Conservation (phyloP, 2,329 filamentous ascomycete genomes). For the Aurifilum marmelostoma region DNA sequence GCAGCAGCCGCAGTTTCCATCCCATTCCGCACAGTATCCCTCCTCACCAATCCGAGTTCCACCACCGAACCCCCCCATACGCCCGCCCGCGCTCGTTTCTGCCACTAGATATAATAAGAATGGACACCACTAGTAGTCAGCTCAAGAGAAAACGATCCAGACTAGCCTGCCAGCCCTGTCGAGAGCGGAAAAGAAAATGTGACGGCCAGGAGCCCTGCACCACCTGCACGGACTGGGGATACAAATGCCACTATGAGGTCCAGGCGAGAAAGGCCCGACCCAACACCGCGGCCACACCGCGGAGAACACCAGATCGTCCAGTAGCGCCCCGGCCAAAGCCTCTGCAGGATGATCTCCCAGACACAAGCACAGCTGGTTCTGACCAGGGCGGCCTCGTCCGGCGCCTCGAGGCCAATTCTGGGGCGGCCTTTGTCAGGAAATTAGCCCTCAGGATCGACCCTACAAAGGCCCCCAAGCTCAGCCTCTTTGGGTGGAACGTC, state of each 20-base stretch:
- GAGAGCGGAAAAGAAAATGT: constrained; percentile 60
- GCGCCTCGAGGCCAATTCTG: constrained; percentile 60
- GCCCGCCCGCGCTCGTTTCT: background rate
- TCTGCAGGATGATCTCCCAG: background rate
- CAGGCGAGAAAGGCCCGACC: constrained; percentile 31
- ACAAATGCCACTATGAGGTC: constrained; percentile 52
- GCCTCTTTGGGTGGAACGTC: constrained; percentile 61
- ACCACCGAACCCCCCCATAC: background rate
- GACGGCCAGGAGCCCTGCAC: constrained; percentile 56
- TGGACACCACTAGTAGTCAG: background rate
- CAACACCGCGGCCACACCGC: constrained; percentile 2
- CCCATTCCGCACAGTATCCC: background rate
- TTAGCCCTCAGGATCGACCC: constrained; percentile 58
- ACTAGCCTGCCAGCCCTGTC: constrained; percentile 54
- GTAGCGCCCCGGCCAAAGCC: background rate
- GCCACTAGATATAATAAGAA: background rate
- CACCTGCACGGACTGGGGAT: constrained; percentile 57
- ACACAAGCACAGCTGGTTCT: constrained; percentile 22
- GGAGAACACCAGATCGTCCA: constrained; percentile 15
- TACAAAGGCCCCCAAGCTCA: constrained; percentile 54
- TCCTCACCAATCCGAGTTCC: background rate
- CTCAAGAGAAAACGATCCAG: constrained; percentile 44
- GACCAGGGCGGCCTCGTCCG: constrained; percentile 37
- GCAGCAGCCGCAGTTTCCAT: constrained; percentile 10
- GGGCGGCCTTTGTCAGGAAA: constrained; percentile 57